Evolutionary conservation across 768 basidiomycete species (phyloP), one percentile per base, ranked within the genome.

Genomic region (Amylocystis lapponica): DNA sequence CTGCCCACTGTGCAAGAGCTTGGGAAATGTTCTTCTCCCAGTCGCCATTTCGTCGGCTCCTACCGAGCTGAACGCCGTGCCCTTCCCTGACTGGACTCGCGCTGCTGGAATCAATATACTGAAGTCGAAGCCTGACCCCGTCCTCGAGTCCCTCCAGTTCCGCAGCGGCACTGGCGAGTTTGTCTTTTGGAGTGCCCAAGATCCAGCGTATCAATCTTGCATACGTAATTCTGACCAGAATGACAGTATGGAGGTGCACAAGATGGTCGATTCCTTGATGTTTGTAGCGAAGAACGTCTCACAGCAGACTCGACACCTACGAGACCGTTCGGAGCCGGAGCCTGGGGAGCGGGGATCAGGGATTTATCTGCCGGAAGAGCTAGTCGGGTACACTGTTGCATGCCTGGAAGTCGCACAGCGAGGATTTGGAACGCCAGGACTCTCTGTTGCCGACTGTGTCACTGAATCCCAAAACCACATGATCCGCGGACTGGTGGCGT

Each of bases 1-100:
- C 36, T 99, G 96, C 54, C 96, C 96, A 1, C 68, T 99, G 4
- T 99, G 96, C 71, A 98, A 98, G 66, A 92, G 89, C 53, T 70
- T 97, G 5, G 93, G 95, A 3, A 99, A 99, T 61, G 80, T 92
- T 23, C 83, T 99, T 31, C 72, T 99, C 1, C 96, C 96, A 0
- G 82, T 94, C 14, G 70, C 76, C 4, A 68, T 69, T 11, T 69
- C 81, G 0, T 60, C 71, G 10, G 52, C 51, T n/a, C 72, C 67
- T 27, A 60, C 71, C 19, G 59, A 59, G 3, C 71, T 80, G 40
- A 86, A 77, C 45, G 65, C 63, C 3, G 65, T 78, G 0, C 75
- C 83, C 0, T 88, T 96, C 59, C 71, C 88, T 0, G 90, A 94
- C 53, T 94, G 89, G 89, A 89, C 94, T 27, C 79, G 93, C 2